Evolutionary conservation across 106 monocot genomes (phyloP).

Genomic region (Dioscorea alata): DNA sequence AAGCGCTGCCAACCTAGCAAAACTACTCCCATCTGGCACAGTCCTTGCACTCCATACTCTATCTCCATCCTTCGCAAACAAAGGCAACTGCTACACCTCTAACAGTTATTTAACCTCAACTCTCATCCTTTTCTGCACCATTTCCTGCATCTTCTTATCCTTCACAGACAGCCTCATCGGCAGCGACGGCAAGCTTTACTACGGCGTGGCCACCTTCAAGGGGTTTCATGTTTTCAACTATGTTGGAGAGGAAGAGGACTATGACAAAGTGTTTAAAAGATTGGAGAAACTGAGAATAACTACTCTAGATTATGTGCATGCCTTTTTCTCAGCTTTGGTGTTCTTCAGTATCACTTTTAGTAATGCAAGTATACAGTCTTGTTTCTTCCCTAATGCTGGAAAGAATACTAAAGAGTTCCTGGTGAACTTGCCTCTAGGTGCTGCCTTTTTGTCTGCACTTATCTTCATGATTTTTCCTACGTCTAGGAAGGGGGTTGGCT

Average conservation of each 20-base stretch:
- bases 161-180: slow-evolving; percentile 52
- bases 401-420: slow-evolving; percentile 25
- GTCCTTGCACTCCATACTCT: slow-evolving; percentile 47
- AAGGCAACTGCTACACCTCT: slow-evolving; percentile 31
- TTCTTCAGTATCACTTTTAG: slow-evolving; percentile 37
- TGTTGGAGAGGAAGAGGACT: slow-evolving; percentile 11
- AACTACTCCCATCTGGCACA: slow-evolving; percentile 50
- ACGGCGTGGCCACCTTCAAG: slow-evolving; percentile 18
- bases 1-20: slow-evolving; percentile 34
- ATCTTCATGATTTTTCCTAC: slow-evolving; percentile 58
- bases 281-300: slow-evolving; percentile 14
- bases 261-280: slow-evolving; percentile 10
- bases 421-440: slow-evolving; percentile 55
- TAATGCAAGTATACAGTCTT: slow-evolving; percentile 27
- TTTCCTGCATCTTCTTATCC: slow-evolving; percentile 54
- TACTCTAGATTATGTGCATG: slow-evolving; percentile 38
- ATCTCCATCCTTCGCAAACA: slow-evolving; percentile 49
- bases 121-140: slow-evolving; percentile 27
- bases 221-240: slow-evolving; percentile 42
- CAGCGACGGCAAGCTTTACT: slow-evolving; percentile 33
- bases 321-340: slow-evolving; percentile 32
- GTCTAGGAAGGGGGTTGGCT: slow-evolving; percentile 44
- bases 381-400: slow-evolving; percentile 31
- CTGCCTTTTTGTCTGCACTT: slow-evolving; percentile 37
- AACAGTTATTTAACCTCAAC: slow-evolving; percentile 35